These are phyloP conservation scores for Mucor plumbeus DNA, from an alignment of 371 early-diverging fungal genomes.

Conservation along the genomic window DNA sequence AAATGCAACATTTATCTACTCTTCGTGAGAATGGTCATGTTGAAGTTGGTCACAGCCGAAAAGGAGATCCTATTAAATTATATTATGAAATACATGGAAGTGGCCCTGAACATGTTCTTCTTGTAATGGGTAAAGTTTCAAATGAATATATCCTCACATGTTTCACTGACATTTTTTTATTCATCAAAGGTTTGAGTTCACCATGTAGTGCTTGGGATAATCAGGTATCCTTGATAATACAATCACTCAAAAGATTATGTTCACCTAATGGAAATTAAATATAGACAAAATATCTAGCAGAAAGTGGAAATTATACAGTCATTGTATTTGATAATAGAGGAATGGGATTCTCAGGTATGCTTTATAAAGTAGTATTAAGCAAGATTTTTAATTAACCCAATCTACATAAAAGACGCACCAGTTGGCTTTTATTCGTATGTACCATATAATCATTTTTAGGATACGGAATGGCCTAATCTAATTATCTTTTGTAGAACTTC, in stretches of 20 bases:
- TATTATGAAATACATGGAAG: slow-evolving; percentile 76
- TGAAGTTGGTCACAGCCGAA: slow-evolving; percentile 29
- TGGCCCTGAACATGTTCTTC: slow-evolving; percentile 65
- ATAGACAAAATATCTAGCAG: slow-evolving; percentile 64
- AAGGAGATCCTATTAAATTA: slow-evolving; percentile 39
- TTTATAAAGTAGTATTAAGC: background rate
- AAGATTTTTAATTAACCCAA: background rate
- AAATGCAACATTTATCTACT: slow-evolving; percentile 12
- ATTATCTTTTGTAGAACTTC: slow-evolving; percentile 44
- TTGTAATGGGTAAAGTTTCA: slow-evolving; percentile 62
- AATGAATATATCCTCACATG: no score
- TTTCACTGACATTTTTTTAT: background rate
- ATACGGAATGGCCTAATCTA: background rate
- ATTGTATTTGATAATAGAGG: slow-evolving; percentile 86
- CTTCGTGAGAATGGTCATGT: slow-evolving; percentile 30
- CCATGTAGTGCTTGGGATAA: slow-evolving; percentile 45
- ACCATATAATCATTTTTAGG: background rate
- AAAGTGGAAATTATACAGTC: slow-evolving; percentile 66
- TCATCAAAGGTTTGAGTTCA: slow-evolving; percentile 43
- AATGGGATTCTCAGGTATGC: slow-evolving; percentile 62
- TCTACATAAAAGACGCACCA: slow-evolving; percentile 23
- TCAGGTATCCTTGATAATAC: slow-evolving; percentile 29
- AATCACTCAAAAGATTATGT: background rate
- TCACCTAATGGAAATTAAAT: background rate
- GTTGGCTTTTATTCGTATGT: slow-evolving; percentile 37